These are phyloP conservation scores for Xanthoparmelia taractica DNA, from an alignment of 495 filamentous ascomycete genomes.

Conservation along the genomic window DNA sequence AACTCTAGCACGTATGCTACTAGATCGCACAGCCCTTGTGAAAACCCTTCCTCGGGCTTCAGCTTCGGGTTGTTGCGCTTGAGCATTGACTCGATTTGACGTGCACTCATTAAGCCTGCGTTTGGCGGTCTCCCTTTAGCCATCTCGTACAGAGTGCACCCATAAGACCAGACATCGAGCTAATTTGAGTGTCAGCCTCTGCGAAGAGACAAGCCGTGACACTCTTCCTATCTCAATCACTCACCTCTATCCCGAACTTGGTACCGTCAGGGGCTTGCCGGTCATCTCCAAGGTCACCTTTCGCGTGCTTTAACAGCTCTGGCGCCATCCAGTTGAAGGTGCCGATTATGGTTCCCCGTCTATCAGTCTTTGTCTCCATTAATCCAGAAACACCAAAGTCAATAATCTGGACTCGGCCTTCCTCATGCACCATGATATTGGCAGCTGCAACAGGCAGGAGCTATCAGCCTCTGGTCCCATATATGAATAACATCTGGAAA, in stretches of 20 bases:
- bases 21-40: constrained; percentile 57
- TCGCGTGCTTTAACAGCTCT: constrained; percentile 46
- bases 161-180: constrained; percentile 94
- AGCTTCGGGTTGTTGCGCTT: constrained; percentile 56
- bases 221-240: not conserved
- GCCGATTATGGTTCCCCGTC: constrained; percentile 86
- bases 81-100: constrained; percentile 52
- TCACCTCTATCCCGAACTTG: constrained; percentile 52
- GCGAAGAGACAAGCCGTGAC: not conserved
- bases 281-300: not conserved
- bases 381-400: constrained; percentile 93
- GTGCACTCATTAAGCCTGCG: constrained; percentile 42
- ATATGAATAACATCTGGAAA: not conserved
- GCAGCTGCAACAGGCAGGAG: constrained; percentile 45
- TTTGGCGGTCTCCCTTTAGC: constrained; percentile 81
- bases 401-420: constrained; percentile 80
- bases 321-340: constrained; percentile 98
- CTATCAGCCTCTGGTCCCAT: constrained; percentile 5
- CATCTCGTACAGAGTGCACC: constrained; percentile 83
- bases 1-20: constrained; percentile 74
- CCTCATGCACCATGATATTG: constrained; percentile 84
- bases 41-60: constrained; percentile 59
- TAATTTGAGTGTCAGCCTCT: constrained; percentile 31
- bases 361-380: constrained; percentile 73
- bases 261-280: constrained; percentile 28